A percentile compares a stretch with the other conserved stretches of the same genome.
These are phyloP conservation scores for Silene uniflora DNA, from an alignment of 148 eudicot genomes.

Conservation along the genomic window DNA sequence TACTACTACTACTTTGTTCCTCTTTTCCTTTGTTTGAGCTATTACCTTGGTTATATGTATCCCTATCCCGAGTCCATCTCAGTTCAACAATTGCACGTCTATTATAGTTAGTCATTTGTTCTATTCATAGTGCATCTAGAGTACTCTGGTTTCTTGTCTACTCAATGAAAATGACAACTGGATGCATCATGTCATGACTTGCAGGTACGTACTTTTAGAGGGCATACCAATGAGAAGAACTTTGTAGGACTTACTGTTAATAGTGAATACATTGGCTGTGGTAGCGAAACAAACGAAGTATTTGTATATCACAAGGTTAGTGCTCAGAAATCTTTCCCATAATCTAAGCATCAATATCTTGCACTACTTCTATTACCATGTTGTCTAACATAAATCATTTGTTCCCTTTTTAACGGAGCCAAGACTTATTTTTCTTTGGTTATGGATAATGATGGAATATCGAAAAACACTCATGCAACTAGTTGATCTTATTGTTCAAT, in stretches of 20 bases:
- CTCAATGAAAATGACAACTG: background rate
- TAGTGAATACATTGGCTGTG: constrained; percentile 81
- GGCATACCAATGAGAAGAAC: constrained; percentile 86
- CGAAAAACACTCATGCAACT: too few relatives aligned
- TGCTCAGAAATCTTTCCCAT: constrained; percentile 14
- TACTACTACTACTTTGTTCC: too few relatives aligned
- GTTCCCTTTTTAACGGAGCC: too few relatives aligned
- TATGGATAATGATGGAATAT: too few relatives aligned
- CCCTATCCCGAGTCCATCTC: too few relatives aligned
- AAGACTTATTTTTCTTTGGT: too few relatives aligned
- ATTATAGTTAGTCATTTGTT: background rate
- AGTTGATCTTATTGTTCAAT: too few relatives aligned
- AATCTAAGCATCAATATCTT: background rate
- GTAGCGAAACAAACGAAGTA: constrained; percentile 93
- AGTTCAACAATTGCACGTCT: background rate
- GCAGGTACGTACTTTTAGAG: constrained; percentile 74
- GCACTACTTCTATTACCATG: background rate
- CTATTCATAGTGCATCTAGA: background rate
- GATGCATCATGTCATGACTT: constrained; percentile 2
- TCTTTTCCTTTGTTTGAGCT: too few relatives aligned
- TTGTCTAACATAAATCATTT: background rate
- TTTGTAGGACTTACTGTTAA: constrained; percentile 86
- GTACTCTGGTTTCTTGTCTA: background rate
- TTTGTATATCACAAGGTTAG: constrained; percentile 85
- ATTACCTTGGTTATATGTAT: too few relatives aligned